Evolutionary conservation across 768 basidiomycete genomes (phyloP), one percentile per base, ranked within the genome.

Genomic region (Lentinula sp.): DNA sequence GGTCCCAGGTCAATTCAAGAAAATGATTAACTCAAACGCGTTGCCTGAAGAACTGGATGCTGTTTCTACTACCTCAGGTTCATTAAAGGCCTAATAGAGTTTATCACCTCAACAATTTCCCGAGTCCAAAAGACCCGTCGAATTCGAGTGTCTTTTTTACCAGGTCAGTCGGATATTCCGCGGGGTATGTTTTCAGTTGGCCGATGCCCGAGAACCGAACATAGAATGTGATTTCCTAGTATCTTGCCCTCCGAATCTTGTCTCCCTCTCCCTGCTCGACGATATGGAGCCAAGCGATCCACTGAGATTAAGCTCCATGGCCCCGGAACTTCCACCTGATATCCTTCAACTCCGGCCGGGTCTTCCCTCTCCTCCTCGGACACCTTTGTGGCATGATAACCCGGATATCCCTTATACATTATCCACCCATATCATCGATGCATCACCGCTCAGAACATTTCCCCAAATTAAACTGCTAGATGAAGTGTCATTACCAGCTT

Each of bases 341-440:
- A 16, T 54, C 10, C 39, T 42, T 8, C 0, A 11, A 48, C 18
- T 6, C 23, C 37, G 18, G 11, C 55, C 55, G 10, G 55, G 15
- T 31, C 59, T 60, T n/a, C 59, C 59, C 13, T 35, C 35, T 40
- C 35, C 50, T 28, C 35, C 31, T 16, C 31, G 50, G 39, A 52
- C 50, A 50, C 48, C 59, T 34, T 8, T 60, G 35, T 60, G 59
- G 59, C 40, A 32, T 28, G 28, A 60, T 60, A 49, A 60, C 40
- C 45, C 48, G 9, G 15, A 18, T 10, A 23, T 60, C 4, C 59
- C 50, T 32, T 85, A 75, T 63, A 73, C 70, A 5, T 66, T 85
- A 2, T 76, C 79, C 2, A 84, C 84, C 0, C 85, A 87, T 62
- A 61, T 87, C 18, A 65, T 85, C 16, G 83, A 84, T 9, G 81